phyloP scores from a whole-genome alignment of 331 rosid species.

The Acacia concinna region DNA sequence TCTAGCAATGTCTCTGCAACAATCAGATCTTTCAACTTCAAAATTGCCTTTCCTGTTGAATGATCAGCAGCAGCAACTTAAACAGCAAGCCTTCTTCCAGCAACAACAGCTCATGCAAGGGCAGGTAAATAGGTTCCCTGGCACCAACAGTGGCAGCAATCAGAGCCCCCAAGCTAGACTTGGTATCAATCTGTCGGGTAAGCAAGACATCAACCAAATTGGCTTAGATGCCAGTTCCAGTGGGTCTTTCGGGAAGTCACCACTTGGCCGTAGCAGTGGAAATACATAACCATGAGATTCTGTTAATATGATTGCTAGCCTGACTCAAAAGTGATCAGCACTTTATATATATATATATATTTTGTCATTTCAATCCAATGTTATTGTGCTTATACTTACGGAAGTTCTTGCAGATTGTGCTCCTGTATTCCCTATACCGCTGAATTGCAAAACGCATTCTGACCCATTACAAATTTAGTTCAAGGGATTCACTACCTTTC shows the following conservation, averaged over 20 bases:
- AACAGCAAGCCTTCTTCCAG: conserved; percentile 39
- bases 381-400: neutral
- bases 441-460: neutral
- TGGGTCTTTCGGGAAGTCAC: conserved; percentile 35
- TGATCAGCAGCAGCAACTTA: conserved; percentile 34
- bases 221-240: conserved; percentile 33
- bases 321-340: neutral
- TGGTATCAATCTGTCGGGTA: conserved; percentile 25
- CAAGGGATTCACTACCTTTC: neutral
- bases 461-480: neutral
- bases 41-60: conserved; percentile 41
- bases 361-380: neutral
- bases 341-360: neutral
- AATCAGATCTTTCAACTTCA: conserved; percentile 29
- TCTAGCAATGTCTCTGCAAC: conserved; percentile 36
- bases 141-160: conserved; percentile 25
- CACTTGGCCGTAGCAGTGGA: conserved; percentile 12
- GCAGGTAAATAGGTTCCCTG: conserved; percentile 34
- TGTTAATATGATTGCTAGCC: neutral
- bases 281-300: conserved; percentile 19
- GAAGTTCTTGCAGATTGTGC: neutral
- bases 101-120: conserved; percentile 44
- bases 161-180: conserved; percentile 35
- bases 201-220: conserved; percentile 43
- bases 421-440: neutral